These are phyloP conservation scores for Lactarius pseudohatsudake DNA, from an alignment of 768 basidiomycete genomes.

Conservation along the genomic window DNA sequence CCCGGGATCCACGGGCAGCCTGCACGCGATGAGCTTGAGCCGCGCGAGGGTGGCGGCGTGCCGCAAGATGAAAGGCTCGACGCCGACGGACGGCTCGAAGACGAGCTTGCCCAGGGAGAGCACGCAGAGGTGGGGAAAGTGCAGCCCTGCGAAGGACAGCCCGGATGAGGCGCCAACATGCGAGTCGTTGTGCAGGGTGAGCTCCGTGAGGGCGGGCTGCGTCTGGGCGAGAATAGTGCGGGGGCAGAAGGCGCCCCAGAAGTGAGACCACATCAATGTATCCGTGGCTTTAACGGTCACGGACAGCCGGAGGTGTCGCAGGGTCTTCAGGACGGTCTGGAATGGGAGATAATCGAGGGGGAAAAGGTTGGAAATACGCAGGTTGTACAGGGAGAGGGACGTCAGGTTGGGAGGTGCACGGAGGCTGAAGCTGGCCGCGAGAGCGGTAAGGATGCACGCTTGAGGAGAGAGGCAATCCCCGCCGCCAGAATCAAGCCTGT, in stretches of 20 bases:
- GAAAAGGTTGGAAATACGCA: background rate
- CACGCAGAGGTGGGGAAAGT: constrained; percentile 1
- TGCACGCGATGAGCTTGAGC: background rate
- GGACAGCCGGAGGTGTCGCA: background rate
- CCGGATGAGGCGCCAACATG: background rate
- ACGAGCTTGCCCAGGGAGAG: constrained; percentile 2
- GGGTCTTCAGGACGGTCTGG: background rate
- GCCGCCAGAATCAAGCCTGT: too few species aligned
- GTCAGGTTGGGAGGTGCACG: background rate
- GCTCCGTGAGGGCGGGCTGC: background rate
- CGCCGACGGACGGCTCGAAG: background rate
- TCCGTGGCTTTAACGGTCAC: too few species aligned
- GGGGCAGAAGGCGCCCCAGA: background rate
- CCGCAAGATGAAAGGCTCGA: background rate
- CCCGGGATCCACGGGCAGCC: too few species aligned
- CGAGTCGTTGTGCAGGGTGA: constrained; percentile 5
- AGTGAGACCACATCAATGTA: background rate
- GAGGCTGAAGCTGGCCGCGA: background rate
- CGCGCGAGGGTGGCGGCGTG: constrained; percentile 1
- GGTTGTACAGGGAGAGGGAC: constrained; percentile 3
- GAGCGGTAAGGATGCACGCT: background rate
- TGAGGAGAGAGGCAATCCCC: background rate
- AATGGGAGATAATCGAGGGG: background rate
- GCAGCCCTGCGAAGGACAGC: background rate
- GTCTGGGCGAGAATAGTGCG: background rate